Evolutionary conservation across 1,284 basidiomycete species (phyloP), one percentile per base, ranked within the genome.

Genomic region (Xerocomus nothofagi): DNA sequence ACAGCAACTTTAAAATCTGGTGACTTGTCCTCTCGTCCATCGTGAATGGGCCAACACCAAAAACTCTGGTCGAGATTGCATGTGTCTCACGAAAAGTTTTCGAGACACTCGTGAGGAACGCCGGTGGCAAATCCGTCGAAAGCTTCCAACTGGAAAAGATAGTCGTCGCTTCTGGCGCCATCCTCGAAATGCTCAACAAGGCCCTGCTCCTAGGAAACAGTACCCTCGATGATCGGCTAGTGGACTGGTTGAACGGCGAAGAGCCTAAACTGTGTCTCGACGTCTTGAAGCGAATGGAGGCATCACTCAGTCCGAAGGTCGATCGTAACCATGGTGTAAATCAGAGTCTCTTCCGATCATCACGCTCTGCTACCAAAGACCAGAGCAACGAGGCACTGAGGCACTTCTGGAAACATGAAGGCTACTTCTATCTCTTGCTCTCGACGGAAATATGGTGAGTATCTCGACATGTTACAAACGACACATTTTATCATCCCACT

Each of bases 71-170:
- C 40, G 11, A 40, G 2, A 47, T 57, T 6, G 44, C 49, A 4
- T 44, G 21, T 1, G 36, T 40, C 21, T 58, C 55, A 14, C 41
- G 32, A 24, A 26, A 17, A 20, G 31, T 57, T 20, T 11, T 39
- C 15, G 15, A 39, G 7, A 4, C 36, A 2, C 32, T 57, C 3
- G 4, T 30, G 2, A 24, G 15, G 9, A 1, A 34, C n/a, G 1
- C 30, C 6, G 44, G 46, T 23, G 17, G 4, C 17, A 61, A 47
- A 39, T 51, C 55, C 0, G 20, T 39, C 23, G 51, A 60, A 37
- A 44, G 27, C 30, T 45, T 52, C 31, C 43, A 30, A 33, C 17
- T 58, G 8, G 54, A 57, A 7, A 60, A 29, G 34, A 44, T 47
- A 5, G 27, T 40, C 21, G 47, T 61, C n/a, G 52, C 40, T 10